Conservation (phyloP, 768 basidiomycete genomes). For the Tephrocybe sp. region DNA sequence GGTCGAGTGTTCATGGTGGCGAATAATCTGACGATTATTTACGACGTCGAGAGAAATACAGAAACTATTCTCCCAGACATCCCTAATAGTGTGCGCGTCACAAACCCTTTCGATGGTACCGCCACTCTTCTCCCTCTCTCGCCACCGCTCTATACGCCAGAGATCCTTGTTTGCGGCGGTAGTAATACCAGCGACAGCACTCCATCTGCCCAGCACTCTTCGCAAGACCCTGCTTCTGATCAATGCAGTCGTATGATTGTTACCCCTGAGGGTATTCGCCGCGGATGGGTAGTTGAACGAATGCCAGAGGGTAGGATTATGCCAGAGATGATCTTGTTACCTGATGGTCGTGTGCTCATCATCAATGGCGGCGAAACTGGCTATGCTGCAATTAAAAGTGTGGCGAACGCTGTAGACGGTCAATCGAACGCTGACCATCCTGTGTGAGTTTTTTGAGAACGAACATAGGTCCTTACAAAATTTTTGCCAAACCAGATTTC, state of each 20-base stretch:
- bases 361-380: slow-evolving; percentile 44
- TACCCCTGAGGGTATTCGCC: slow-evolving; percentile 39
- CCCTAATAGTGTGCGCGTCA: slow-evolving; percentile 44
- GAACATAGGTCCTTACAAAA: slow-evolving; percentile 5
- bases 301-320: slow-evolving; percentile 39
- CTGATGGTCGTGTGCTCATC: slow-evolving; percentile 41
- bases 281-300: slow-evolving; percentile 45
- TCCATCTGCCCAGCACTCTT: slow-evolving; percentile 27
- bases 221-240: slow-evolving; percentile 38
- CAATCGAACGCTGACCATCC: slow-evolving; percentile 27
- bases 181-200: slow-evolving; percentile 31
- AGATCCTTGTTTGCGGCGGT: slow-evolving; percentile 49
- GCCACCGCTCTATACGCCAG: slow-evolving; percentile 41
- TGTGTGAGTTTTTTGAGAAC: slow-evolving; percentile 18
- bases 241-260: slow-evolving; percentile 44
- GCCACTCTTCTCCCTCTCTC: slow-evolving; percentile 37
- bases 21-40: slow-evolving; percentile 40
- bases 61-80: slow-evolving; percentile 40
- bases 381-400: slow-evolving; percentile 38
- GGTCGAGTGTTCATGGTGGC: slow-evolving; percentile 39
- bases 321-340: slow-evolving; percentile 36
- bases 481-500: slow-evolving; percentile 30
- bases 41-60: slow-evolving; percentile 37
- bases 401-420: slow-evolving; percentile 20
- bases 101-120: slow-evolving; percentile 38